Conservation (phyloP, 78 protist genomes). For the Pelomyxa schiedti region DNA sequence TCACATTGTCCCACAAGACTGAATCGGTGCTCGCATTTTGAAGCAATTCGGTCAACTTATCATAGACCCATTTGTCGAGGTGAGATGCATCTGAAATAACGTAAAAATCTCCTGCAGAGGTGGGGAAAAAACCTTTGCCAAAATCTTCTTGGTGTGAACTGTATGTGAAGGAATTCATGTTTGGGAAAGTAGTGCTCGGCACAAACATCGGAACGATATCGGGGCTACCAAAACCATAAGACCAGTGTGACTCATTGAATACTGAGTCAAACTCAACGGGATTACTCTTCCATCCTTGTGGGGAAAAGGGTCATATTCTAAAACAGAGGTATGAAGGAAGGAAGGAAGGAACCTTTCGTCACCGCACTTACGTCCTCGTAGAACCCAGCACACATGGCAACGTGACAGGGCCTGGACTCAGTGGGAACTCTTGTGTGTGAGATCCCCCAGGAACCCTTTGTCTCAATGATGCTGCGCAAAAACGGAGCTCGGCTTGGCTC, state of each 20-base stretch:
- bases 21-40: conserved; percentile 20
- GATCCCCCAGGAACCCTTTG: conserved; percentile 57
- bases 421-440: conserved; percentile 84
- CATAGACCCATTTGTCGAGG: conserved; percentile 71
- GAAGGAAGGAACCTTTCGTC: conserved; percentile 39
- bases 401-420: conserved; percentile 87
- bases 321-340: not conserved
- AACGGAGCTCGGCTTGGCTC: conserved; percentile 36
- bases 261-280: conserved; percentile 77
- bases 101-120: not conserved
- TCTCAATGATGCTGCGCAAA: conserved; percentile 29
- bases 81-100: conserved; percentile 13
- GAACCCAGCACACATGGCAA: conserved; percentile 78
- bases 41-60: conserved; percentile 22
- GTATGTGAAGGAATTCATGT: conserved; percentile 23
- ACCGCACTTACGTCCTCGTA: conserved; percentile 85
- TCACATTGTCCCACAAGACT: conserved; percentile 5
- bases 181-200: conserved; percentile 13
- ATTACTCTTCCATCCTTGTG: conserved; percentile 64
- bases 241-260: conserved; percentile 39
- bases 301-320: not conserved
- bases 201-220: conserved; percentile 75
- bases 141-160: conserved; percentile 53
- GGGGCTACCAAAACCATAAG: conserved; percentile 68
- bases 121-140: not conserved